These are phyloP conservation scores for Trypanosoma theileri DNA, from an alignment of 208 protist genomes.

Conservation along the genomic window DNA sequence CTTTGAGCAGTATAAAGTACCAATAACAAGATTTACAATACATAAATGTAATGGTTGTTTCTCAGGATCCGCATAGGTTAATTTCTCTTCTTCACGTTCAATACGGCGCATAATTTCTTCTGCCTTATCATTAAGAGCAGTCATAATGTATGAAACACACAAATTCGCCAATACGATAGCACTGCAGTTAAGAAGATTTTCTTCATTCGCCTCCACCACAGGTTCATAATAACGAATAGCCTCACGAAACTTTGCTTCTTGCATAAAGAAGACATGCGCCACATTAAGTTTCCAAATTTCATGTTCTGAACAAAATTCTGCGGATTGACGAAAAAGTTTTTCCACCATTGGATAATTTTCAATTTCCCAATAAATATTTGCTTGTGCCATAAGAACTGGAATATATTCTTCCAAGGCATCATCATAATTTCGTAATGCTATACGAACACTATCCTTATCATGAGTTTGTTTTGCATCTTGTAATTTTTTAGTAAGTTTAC, in stretches of 20 bases:
- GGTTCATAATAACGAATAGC: conserved; percentile 97
- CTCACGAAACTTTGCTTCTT: conserved; percentile 96
- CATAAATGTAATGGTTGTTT: conserved; percentile 95
- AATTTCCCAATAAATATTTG: conserved; percentile 98
- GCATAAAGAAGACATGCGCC: conserved; percentile 97
- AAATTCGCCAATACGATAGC: conserved; percentile 97
- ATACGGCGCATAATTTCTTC: conserved; percentile 97
- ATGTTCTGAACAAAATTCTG: conserved; percentile 96
- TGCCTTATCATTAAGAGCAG: conserved; percentile 94
- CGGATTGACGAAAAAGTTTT: conserved; percentile 93
- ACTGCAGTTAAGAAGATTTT: conserved; percentile 93
- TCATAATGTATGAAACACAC: conserved; percentile 98
- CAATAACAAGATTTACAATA: conserved; percentile 98
- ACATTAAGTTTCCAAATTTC: conserved; percentile 98
- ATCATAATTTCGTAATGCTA: conserved; percentile 91
- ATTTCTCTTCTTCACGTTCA: conserved; percentile 95
- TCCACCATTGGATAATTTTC: conserved; percentile 96
- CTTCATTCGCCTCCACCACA: conserved; percentile 91
- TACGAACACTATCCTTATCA: conserved; percentile 85
- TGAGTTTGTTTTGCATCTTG: conserved; percentile 92
- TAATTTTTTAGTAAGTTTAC: conserved; percentile 94
- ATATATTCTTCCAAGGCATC: conserved; percentile 95
- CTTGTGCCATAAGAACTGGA: conserved; percentile 95
- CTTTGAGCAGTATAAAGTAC: conserved; percentile 98
- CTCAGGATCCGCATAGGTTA: conserved; percentile 79